Evolutionary conservation across 2,329 filamentous ascomycete species (phyloP), one percentile per base, ranked within the genome.

Genomic region (Alternaria sp.): DNA sequence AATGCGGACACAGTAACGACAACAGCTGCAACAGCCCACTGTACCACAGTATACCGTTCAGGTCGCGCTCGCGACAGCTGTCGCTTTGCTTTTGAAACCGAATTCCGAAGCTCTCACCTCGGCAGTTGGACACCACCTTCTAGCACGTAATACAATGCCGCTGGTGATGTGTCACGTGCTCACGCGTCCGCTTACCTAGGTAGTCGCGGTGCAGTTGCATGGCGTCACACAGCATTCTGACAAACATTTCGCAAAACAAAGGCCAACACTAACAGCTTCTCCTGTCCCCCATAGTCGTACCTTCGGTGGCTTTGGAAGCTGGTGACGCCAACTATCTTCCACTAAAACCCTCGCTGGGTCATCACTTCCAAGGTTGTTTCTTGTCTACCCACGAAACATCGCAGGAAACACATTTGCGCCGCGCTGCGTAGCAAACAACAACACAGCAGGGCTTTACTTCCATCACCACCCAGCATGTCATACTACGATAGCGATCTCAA

Each of bases 241-340:
- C 15, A 40, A 40, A 40, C 36, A 17, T 40, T 17, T 5, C 36
- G 36, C 2, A 3, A n/a, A 9, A 36, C 13, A 7, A n/a, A 9
- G 13, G n/a, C 1, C 3, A n/a, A 15, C 32, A n/a, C 7, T n/a
- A n/a, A 36, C 32, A 36, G 6, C 13, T 36, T 36, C 30, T 36
- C 13, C 13, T 8, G 30, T 4, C 2, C 30, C 3, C 1, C 13
- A 36, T 4, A n/a, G 13, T 36, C 32, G 13, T 13, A 36, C 13
- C 32, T 9, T 0, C 0, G 7, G 15, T n/a, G 32, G 32, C 2
- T 36, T n/a, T 4, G 7, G 1, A 9, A n/a, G 15, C 32, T 40
- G 32, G 8, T n/a, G 15, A 40, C 32, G 4, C 32, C 32, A 10
- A 5, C 0, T 40, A 1, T 40, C 4, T 3, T 5, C 8, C 15